Evolutionary conservation across 495 filamentous ascomycete species (phyloP).

Genomic region (Aspergillus conjunctus): DNA sequence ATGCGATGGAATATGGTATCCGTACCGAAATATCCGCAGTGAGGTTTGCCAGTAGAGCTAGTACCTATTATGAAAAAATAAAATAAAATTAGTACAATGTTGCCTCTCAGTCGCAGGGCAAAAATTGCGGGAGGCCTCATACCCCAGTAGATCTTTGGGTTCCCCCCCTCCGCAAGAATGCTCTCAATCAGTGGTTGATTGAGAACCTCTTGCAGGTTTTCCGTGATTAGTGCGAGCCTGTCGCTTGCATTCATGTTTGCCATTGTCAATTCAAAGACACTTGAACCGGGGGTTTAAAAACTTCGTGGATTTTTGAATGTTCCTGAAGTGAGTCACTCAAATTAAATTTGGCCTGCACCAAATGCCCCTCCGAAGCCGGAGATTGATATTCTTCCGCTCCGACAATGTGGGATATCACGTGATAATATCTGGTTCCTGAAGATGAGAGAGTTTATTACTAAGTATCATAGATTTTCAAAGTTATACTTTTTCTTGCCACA

Average conservation of each 20-base stretch:
- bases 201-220: constrained; percentile 81
- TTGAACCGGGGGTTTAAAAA: neutral
- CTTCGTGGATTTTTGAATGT: neutral
- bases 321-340: neutral
- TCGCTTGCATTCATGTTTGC: constrained; percentile 14
- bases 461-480: no score
- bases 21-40: constrained; percentile 74
- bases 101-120: neutral
- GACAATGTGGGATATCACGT: neutral
- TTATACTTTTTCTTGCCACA: no score
- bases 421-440: neutral
- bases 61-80: constrained; percentile 53
- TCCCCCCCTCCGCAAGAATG: constrained; percentile 68
- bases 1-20: neutral
- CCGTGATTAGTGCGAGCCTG: constrained; percentile 68
- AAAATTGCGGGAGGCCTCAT: neutral
- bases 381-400: neutral
- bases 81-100: constrained; percentile 23
- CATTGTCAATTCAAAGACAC: neutral
- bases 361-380: neutral
- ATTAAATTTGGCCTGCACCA: neutral
- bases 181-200: constrained; percentile 84
- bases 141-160: constrained; percentile 86
- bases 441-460: neutral
- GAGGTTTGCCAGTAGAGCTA: constrained; percentile 78